Evolutionary conservation across 768 basidiomycete genomes (phyloP).

Genomic region (Auriscalpium orientale): DNA sequence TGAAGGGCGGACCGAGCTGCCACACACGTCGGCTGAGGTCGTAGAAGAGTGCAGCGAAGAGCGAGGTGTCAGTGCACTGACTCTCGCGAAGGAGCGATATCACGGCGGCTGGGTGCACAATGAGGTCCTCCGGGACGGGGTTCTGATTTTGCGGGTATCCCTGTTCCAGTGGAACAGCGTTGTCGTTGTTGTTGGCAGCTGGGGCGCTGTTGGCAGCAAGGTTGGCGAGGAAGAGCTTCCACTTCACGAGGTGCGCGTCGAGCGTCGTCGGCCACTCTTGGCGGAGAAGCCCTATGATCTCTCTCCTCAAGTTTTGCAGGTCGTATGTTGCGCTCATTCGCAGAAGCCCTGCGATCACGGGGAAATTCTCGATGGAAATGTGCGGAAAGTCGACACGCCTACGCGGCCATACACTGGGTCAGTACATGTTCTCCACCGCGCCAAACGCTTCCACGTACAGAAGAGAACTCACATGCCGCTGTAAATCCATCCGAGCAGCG

Average conservation of each 20-base stretch:
- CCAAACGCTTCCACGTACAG: no score
- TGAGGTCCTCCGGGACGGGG: slow-evolving; percentile 5
- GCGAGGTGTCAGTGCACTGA: slow-evolving; percentile 8
- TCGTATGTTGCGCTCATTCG: slow-evolving; percentile 12
- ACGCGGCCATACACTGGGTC: not conserved
- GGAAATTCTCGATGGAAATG: slow-evolving; percentile 15
- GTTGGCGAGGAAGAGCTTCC: not conserved
- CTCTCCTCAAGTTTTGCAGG: not conserved
- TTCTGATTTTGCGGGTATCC: not conserved
- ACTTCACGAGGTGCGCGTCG: not conserved
- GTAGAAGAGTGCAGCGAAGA: slow-evolving; percentile 22
- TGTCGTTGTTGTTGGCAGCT: not conserved
- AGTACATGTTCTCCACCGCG: no score
- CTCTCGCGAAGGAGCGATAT: slow-evolving; percentile 20
- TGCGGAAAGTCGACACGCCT: slow-evolving; percentile 16
- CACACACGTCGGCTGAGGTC: slow-evolving; percentile 18
- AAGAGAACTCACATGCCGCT: slow-evolving; percentile 10
- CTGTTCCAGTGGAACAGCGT: not conserved
- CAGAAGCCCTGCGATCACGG: slow-evolving; percentile 1
- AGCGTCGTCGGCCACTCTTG: slow-evolving; percentile 2
- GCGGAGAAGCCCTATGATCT: slow-evolving; percentile 1
- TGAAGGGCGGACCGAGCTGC: slow-evolving; percentile 13
- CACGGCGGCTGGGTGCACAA: slow-evolving; percentile 18
- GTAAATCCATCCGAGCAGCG: slow-evolving; percentile 10
- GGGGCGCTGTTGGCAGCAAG: not conserved